Base-by-base conservation (phyloP, 169 alveolate species). In the Plasmodium cynomolgi region DNA sequence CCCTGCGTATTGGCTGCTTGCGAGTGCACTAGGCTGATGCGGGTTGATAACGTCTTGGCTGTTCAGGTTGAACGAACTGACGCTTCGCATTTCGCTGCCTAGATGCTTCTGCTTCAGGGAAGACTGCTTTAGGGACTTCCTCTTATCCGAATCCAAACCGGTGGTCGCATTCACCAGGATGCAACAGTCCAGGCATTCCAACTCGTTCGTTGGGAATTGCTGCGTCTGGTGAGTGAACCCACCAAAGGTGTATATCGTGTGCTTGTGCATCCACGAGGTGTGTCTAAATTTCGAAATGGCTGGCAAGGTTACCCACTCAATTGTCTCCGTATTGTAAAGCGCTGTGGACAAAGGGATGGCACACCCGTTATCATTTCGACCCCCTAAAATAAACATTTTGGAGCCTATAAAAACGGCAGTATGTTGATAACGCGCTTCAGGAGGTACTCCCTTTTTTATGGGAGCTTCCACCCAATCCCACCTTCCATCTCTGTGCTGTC, bases 401-500 rank as follows among this genome's bases (percentile, higher is more conserved):
- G 99, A 93, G 26, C 98, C 99, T n/a, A 98, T 94, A 92, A 98
- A 98, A 34, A 96, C 83, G 23, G 97, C 95, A n/a, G 98, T 91
- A 86, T 98, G 99, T 88, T 98, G 99, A 94, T 98, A 98, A 54
- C 99, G 96, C 39, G 98, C 97, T 79, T 97, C 99, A 3, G 99
- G 99, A 31, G 95, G 93, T 39, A 96, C 83, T 31, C 98, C 98
- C 77, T 95, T 95, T 90, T 97, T 98, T 75, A 98, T 97, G 6
- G 99, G 99, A 17, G 99, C 99, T 92, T 97, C 99, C 41, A 99
- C 99, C 99, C 99, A 99, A 96, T 99, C 99, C 99, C 99, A 99
- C 80, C 99, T 98, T 17, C 99, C 99, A 95, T 99, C 99, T 84
- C 99, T 97, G 94, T 99, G 99, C 95, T 99, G 99, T 93, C 99